Evolutionary conservation across 495 filamentous ascomycete species (phyloP).

Genomic region (Neurospora intermedia): DNA sequence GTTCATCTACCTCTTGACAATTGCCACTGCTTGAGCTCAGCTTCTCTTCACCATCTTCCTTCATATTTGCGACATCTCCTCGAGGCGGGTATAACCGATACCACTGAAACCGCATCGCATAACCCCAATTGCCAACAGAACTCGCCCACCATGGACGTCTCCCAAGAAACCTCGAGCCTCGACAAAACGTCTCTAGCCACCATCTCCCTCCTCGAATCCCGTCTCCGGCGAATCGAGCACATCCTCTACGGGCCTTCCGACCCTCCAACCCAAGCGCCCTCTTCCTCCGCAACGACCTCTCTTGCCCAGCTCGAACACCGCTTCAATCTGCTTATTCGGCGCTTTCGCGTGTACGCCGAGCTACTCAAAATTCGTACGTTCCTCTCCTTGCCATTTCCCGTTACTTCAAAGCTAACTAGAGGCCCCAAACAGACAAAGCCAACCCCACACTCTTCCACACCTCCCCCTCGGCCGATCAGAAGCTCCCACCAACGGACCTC

Average conservation of each 20-base stretch:
- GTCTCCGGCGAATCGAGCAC: slow-evolving; percentile 64
- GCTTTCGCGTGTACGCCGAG: slow-evolving; percentile 34
- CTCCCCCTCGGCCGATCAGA: slow-evolving; percentile 7
- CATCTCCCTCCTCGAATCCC: slow-evolving; percentile 65
- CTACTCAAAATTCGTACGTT: slow-evolving; percentile 39
- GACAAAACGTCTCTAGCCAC: slow-evolving; percentile 49
- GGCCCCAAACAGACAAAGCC: slow-evolving; percentile 24
- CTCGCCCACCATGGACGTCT: neutral
- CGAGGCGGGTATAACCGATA: neutral
- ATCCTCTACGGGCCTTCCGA: slow-evolving; percentile 49
- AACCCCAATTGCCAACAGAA: neutral
- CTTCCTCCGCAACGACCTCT: slow-evolving; percentile 36
- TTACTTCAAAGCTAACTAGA: slow-evolving; percentile 3
- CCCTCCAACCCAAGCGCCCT: slow-evolving; percentile 28
- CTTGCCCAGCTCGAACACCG: slow-evolving; percentile 55
- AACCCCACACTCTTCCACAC: slow-evolving; percentile 37
- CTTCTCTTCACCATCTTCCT: neutral
- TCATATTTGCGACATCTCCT: no score
- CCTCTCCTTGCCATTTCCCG: neutral
- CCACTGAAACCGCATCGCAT: no score
- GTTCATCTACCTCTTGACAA: neutral
- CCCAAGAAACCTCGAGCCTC: slow-evolving; percentile 14
- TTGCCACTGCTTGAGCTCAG: neutral
- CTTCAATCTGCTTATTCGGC: slow-evolving; percentile 27
- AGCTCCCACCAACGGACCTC: slow-evolving; percentile 31